Evolutionary conservation across 192 early-diverging fungal genomes (phyloP).

Genomic region (Endogone sp.): DNA sequence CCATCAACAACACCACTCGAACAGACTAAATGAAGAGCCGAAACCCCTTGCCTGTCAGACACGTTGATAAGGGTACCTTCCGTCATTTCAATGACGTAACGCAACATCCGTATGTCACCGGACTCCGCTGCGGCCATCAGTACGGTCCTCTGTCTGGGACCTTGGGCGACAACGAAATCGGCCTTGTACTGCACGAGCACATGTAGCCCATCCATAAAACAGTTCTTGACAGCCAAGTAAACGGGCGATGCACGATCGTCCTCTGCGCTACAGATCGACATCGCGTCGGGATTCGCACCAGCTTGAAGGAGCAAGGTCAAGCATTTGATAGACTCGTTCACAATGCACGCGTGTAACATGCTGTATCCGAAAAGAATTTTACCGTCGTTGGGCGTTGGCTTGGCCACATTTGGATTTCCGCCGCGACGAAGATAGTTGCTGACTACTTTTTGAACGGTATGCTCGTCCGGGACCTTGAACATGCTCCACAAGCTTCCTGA

Average conservation of each 20-base stretch:
- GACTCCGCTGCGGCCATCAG: conserved; percentile 19
- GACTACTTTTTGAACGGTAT: background rate
- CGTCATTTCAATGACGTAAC: conserved; percentile 10
- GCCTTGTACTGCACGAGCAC: conserved; percentile 14
- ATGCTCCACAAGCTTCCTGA: background rate
- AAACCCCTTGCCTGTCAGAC: conserved; percentile 9
- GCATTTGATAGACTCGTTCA: conserved; percentile 13
- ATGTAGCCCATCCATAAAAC: conserved; percentile 20
- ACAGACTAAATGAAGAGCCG: conserved; percentile 26
- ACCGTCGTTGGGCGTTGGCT: conserved; percentile 10
- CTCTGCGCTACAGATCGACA: conserved; percentile 5
- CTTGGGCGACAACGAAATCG: conserved; percentile 7
- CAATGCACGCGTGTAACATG: conserved; percentile 21
- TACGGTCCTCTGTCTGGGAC: conserved; percentile 3
- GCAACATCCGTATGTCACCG: conserved; percentile 7
- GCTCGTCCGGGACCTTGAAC: background rate
- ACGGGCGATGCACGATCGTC: conserved; percentile 13
- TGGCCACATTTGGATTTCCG: conserved; percentile 25
- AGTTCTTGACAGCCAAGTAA: conserved; percentile 16
- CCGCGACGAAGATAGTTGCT: conserved; percentile 27
- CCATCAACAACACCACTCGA: conserved; percentile 5
- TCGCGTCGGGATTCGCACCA: conserved; percentile 20
- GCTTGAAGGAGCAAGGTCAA: conserved; percentile 16
- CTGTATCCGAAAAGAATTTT: conserved; percentile 19
- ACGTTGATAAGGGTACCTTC: conserved; percentile 8